Conservation (phyloP, 108 stramenopile genomes). For the Cyclotella baltica region DNA sequence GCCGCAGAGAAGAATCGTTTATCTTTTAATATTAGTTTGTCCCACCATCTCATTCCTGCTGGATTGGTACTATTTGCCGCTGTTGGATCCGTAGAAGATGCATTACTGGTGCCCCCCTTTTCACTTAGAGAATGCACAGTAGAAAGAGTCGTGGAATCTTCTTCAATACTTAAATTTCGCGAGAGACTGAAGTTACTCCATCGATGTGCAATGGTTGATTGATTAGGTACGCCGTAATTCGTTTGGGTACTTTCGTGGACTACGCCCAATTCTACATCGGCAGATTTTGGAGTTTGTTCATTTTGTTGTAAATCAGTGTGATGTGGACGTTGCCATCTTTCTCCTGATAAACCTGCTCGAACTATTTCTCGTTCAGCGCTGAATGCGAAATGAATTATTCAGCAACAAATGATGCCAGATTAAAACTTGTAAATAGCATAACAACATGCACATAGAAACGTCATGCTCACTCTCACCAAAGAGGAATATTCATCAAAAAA, state of each 20-base stretch:
- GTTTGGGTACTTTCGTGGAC: neutral
- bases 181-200: constrained; percentile 13
- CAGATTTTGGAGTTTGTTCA: neutral
- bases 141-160: constrained; percentile 6
- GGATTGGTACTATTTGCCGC: no score
- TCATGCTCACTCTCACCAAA: constrained; percentile 35
- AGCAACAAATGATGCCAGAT: no score
- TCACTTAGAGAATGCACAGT: constrained; percentile 22
- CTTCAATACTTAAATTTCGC: constrained; percentile 21
- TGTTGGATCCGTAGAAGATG: neutral
- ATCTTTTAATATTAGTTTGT: constrained; percentile 61
- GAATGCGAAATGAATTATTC: no score
- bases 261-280: constrained; percentile 7
- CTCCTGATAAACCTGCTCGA: constrained; percentile 54
- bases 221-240: constrained; percentile 13
- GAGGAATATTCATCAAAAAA: constrained; percentile 78
- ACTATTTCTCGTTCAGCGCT: constrained; percentile 72
- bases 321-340: constrained; percentile 37
- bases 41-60: constrained; percentile 78
- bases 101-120: constrained; percentile 18
- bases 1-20: constrained; percentile 52
- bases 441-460: neutral
- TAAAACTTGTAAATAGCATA: no score
- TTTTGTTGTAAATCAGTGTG: constrained; percentile 12
- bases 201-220: neutral